Evolutionary conservation across 2,329 filamentous ascomycete genomes (phyloP), one percentile per base, ranked within the genome.

Genomic region (Tolypocladium capitatum): DNA sequence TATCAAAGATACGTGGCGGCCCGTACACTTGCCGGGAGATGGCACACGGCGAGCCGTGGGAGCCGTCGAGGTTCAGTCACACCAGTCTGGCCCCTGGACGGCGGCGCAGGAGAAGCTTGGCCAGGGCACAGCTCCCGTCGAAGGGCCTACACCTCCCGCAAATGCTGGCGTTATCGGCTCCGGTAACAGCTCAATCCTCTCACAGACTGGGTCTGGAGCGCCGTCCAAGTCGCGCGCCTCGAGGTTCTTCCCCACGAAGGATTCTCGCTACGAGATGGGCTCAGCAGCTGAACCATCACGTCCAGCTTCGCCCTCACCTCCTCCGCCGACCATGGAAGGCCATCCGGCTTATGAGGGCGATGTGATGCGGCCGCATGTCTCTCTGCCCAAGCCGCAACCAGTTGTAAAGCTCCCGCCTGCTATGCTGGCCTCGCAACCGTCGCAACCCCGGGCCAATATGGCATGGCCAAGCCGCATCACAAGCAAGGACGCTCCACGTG

Each of bases 341-440:
- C 85, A 90, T 57, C 85, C 85, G 6, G 85, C 76, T 2, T 86
- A 85, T 54, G 79, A 82, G 54, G 82, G 84, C 30, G 78, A 86
- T 56, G 70, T 68, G 1, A 67, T 68, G 32, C 79, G 76, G 49
- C 85, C 86, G 4, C 75, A 82, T 48, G 84, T 90, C 8, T 80
- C 78, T 33, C 67, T 90, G 9, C 86, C 86, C 0, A 77, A 71
- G 34, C 79, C 81, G 8, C 75, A 83, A 47, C 86, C 87, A 31
- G 76, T 88, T 27, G 90, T 97, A 13, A 88, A 83, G 60, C 74
- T 97, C 4, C 90, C 87, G 3, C 87, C 86, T 8, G 59, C 70
- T 8, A 51, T 59, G 52, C 44, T 47, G 13, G 52, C 54, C 27
- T 48, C 55, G 2, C 60, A 62, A 28, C 45, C 53, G 18, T 48